A percentile compares a stretch with the other conserved stretches of the same genome.
Evolutionary conservation across 148 eudicot species (phyloP).

Genomic region (Rhododendron henanense): DNA sequence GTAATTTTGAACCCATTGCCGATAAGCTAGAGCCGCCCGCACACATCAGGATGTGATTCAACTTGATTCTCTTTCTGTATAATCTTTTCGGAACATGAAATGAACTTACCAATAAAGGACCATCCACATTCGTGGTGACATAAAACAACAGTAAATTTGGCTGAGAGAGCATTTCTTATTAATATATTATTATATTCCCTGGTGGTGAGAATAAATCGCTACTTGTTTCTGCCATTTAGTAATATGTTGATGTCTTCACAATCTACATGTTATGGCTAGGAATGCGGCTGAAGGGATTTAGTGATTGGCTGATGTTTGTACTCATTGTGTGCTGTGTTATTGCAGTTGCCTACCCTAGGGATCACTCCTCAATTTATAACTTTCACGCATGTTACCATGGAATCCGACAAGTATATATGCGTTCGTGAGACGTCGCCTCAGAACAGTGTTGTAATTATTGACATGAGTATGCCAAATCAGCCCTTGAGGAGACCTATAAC

Average conservation of each 20-base stretch:
- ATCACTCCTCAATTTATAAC: constrained; percentile 91
- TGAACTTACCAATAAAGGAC: not conserved
- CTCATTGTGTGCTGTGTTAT: constrained; percentile 6
- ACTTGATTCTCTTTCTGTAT: not conserved
- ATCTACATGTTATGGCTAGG: not conserved
- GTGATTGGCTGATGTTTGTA: constrained; percentile 3
- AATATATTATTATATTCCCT: not conserved
- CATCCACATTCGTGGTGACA: not conserved
- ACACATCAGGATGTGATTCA: not conserved
- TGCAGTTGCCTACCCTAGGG: constrained; percentile 88
- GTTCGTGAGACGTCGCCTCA: constrained; percentile 95
- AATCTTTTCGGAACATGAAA: not conserved
- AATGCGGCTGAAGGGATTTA: not conserved
- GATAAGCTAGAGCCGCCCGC: not conserved
- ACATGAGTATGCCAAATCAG: constrained; percentile 97
- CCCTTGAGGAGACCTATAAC: constrained; percentile 94
- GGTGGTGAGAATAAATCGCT: not conserved
- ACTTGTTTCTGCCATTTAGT: not conserved
- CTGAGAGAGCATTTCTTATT: not conserved
- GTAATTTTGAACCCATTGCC: not conserved
- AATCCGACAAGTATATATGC: constrained; percentile 95
- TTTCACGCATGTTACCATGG: constrained; percentile 97
- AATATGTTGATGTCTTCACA: not conserved
- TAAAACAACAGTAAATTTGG: not conserved
- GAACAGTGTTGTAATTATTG: constrained; percentile 90